phyloP scores from a whole-genome alignment of 177 flowering plant genomes.

The Vitis hybrid region DNA sequence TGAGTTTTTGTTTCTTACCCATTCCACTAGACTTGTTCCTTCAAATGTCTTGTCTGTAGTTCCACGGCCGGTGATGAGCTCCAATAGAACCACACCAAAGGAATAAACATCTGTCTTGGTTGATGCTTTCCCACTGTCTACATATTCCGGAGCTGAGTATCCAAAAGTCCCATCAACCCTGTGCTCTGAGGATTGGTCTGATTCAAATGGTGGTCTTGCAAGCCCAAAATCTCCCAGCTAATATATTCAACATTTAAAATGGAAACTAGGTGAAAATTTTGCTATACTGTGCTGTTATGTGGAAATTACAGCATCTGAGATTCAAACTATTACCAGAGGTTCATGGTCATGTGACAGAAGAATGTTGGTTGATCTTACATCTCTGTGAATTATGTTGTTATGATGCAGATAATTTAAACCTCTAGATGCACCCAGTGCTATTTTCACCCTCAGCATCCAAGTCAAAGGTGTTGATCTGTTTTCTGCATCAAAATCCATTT shows the following conservation, averaged over 20 bases:
- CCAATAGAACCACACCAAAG: conserved; percentile 31
- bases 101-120: conserved; percentile 29
- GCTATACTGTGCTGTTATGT: background rate
- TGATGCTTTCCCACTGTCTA: conserved; percentile 19
- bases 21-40: conserved; percentile 23
- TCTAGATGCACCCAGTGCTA: conserved; percentile 60
- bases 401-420: conserved; percentile 58
- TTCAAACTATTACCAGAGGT: conserved; percentile 42
- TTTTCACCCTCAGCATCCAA: conserved; percentile 57
- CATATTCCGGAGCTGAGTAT: conserved; percentile 31
- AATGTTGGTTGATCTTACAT: conserved; percentile 69
- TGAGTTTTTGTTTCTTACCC: conserved; percentile 21
- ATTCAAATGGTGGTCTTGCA: conserved; percentile 11
- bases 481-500: conserved; percentile 22
- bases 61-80: conserved; percentile 27
- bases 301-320: background rate
- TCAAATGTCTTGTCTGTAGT: conserved; percentile 10
- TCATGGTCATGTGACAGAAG: conserved; percentile 66
- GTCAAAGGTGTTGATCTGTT: conserved; percentile 30
- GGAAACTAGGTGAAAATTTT: background rate
- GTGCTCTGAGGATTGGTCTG: background rate
- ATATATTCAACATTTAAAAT: background rate
- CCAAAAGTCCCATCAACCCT: conserved; percentile 14
- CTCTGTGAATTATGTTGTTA: conserved; percentile 58
- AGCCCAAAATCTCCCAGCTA: conserved; percentile 34